Conservation (phyloP, 768 basidiomycete genomes). For the Suillus subalutaceus region DNA sequence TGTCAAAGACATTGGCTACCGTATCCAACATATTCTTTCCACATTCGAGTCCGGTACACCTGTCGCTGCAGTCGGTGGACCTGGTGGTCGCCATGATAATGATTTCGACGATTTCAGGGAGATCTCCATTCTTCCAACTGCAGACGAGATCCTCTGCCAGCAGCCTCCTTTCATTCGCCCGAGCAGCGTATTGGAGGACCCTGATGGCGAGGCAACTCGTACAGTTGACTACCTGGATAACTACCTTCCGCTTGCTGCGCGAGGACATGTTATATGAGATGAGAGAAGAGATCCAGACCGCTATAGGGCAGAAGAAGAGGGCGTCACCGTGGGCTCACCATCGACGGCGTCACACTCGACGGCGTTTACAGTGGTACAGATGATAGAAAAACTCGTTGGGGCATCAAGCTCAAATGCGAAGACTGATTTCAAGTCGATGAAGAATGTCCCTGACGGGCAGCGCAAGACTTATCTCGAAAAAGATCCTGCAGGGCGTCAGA, state of each 20-base stretch:
- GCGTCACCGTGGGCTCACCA: constrained; percentile 37
- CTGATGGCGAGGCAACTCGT: constrained; percentile 39
- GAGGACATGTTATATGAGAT: constrained; percentile 66
- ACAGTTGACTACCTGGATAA: constrained; percentile 60
- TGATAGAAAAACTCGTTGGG: constrained; percentile 38
- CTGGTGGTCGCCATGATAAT: constrained; percentile 74
- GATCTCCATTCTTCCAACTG: constrained; percentile 66
- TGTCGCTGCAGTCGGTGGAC: constrained; percentile 28
- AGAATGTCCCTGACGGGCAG: constrained; percentile 36
- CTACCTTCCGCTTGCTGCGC: constrained; percentile 63
- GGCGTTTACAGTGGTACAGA: constrained; percentile 38
- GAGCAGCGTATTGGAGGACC: constrained; percentile 46
- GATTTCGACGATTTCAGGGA: constrained; percentile 62
- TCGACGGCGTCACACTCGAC: constrained; percentile 41
- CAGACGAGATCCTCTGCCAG: constrained; percentile 52
- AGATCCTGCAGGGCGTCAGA: constrained; percentile 34
- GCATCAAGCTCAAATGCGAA: constrained; percentile 40
- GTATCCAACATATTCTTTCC: constrained; percentile 44
- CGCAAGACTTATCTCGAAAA: constrained; percentile 42
- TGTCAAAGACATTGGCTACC: constrained; percentile 34
- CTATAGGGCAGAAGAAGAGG: constrained; percentile 43
- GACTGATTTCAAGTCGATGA: constrained; percentile 42
- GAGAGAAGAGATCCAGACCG: constrained; percentile 54
- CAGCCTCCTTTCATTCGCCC: constrained; percentile 53
- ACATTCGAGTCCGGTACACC: constrained; percentile 25